Conservation (phyloP, 176 grass and related monocot species). For the Aegilops umbellulata region DNA sequence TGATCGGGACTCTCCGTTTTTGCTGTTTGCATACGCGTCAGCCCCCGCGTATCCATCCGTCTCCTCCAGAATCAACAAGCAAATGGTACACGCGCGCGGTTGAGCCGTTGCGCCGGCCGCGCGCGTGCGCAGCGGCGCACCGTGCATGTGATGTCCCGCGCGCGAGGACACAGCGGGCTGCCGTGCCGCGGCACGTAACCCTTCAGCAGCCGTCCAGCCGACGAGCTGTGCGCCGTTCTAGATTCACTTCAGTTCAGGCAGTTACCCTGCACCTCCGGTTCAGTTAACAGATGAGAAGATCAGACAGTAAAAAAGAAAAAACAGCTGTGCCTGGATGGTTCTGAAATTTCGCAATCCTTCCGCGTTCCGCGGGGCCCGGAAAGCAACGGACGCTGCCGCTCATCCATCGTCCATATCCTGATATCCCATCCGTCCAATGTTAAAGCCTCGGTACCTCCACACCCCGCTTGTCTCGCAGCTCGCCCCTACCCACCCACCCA, state of each 20-base stretch:
- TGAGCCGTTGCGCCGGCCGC: no score
- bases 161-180: neutral
- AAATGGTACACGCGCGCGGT: no score
- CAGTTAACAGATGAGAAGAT: neutral
- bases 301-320: neutral
- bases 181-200: neutral
- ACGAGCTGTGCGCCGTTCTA: neutral
- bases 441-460: constrained; percentile 6
- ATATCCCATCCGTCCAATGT: neutral
- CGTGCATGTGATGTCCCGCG: neutral
- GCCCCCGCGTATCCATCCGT: no score
- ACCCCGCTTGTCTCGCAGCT: neutral
- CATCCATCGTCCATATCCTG: neutral
- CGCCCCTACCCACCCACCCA: neutral
- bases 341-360: neutral
- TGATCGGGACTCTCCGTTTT: no score
- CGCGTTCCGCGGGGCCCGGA: neutral
- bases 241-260: neutral
- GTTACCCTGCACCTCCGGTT: neutral
- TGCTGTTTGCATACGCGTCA: no score
- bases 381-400: neutral
- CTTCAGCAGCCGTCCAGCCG: neutral
- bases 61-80: no score
- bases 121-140: neutral
- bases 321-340: neutral